Percentiles rank a stretch among this genome's conserved stretches.
Evolutionary conservation across 1,284 basidiomycete species (phyloP).

Genomic region (Coniophora puteana): DNA sequence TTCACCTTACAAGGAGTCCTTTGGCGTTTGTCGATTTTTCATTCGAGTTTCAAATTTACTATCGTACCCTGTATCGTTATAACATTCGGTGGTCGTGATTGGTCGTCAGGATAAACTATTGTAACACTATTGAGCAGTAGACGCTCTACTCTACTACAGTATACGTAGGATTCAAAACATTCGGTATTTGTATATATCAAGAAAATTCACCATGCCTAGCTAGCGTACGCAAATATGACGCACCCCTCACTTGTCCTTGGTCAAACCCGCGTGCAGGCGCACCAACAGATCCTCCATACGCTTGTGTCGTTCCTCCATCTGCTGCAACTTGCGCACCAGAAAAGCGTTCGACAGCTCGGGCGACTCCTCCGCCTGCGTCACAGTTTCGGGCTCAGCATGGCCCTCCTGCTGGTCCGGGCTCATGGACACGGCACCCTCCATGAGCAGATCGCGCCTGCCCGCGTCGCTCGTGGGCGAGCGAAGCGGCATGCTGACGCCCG

Average conservation of each 20-base stretch:
- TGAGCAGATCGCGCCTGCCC: no score
- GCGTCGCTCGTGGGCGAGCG: no score
- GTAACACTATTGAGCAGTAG: no score
- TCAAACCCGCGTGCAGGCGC: slow-evolving; percentile 22
- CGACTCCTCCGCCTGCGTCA: slow-evolving; percentile 38
- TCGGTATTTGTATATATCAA: no score
- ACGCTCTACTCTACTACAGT: no score
- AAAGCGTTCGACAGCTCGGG: slow-evolving; percentile 21
- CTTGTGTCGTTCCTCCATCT: slow-evolving; percentile 59
- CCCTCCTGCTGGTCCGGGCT: slow-evolving; percentile 27
- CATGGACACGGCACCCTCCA: slow-evolving; percentile 21
- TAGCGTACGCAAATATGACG: no score
- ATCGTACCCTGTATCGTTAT: no score
- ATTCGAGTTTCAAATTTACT: not conserved
- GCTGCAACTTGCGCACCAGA: slow-evolving; percentile 43
- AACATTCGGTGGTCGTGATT: not conserved
- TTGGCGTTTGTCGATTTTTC: not conserved
- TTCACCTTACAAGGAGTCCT: not conserved
- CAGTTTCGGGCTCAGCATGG: slow-evolving; percentile 33
- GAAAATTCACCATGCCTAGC: no score
- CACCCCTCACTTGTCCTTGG: not conserved
- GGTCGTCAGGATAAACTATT: no score
- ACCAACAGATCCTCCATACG: slow-evolving; percentile 60
- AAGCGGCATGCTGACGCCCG: no score
- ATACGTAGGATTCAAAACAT: no score